Conservation (phyloP, 768 basidiomycete genomes). For the Amanita exitialis region DNA sequence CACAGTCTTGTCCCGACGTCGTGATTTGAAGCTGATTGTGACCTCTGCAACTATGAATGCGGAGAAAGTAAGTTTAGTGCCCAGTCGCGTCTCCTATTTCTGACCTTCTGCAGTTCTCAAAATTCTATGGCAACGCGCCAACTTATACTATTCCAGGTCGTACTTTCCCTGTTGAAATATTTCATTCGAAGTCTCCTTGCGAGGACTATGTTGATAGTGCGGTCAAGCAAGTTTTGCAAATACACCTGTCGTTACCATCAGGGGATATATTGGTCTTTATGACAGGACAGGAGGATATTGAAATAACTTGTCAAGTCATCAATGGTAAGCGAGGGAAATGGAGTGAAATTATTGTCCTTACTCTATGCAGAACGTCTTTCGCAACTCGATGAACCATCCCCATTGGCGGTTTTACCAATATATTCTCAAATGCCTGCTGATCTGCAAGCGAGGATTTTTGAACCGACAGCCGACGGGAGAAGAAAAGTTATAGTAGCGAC, state of each 20-base stretch:
- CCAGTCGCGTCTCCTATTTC: not conserved
- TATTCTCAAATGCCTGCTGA: conserved; percentile 99
- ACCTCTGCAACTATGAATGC: conserved; percentile 99
- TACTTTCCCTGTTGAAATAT: conserved; percentile 96
- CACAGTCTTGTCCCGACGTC: conserved; percentile 73
- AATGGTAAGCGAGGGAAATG: conserved; percentile 43
- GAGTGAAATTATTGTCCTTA: conserved; percentile 6
- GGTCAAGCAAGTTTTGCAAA: conserved; percentile 96
- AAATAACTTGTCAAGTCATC: conserved; percentile 91
- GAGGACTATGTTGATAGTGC: conserved; percentile 98
- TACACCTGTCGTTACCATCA: conserved; percentile 84
- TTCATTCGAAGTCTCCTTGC: conserved; percentile 94
- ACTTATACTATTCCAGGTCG: conserved; percentile 86
- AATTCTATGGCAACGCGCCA: conserved; percentile 91
- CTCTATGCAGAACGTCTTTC: conserved; percentile 70
- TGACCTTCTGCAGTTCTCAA: conserved; percentile 61
- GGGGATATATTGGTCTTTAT: conserved; percentile 98
- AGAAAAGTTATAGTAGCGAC: conserved; percentile 98
- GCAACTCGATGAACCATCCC: conserved; percentile 85
- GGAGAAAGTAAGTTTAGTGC: conserved; percentile 60
- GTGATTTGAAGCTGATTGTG: conserved; percentile 93
- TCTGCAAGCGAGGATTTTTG: conserved; percentile 96
- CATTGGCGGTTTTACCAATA: conserved; percentile 89
- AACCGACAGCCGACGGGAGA: conserved; percentile 86
- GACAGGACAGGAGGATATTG: conserved; percentile 99